Evolutionary conservation across 345 rosid genomes (phyloP).

Genomic region (Salix udensis): DNA sequence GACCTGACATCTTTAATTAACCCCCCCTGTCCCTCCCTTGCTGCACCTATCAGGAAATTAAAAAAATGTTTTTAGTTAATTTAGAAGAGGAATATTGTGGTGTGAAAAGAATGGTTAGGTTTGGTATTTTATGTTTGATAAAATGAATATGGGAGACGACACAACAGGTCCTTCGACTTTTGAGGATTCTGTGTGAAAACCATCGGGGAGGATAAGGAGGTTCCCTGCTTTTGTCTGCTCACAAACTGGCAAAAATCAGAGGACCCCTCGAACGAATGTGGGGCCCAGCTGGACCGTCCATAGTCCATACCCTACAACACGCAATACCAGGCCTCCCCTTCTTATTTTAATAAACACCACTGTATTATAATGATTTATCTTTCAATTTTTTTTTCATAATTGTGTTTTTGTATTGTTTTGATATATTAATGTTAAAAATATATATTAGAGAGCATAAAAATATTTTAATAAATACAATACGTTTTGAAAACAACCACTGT

Average conservation of each 20-base stretch:
- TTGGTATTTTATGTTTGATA: conserved; percentile 12
- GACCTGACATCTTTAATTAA: not conserved
- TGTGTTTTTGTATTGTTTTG: too few relatives aligned
- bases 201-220: conserved; percentile 42
- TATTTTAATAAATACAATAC: too few relatives aligned
- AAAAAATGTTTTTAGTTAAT: not conserved
- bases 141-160: conserved; percentile 2
- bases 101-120: not conserved
- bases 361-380: too few relatives aligned
- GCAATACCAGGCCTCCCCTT: conserved; percentile 23
- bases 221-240: conserved; percentile 56
- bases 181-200: conserved; percentile 68
- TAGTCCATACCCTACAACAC: conserved; percentile 35
- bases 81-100: not conserved
- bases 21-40: conserved; percentile 22
- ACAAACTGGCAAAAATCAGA: conserved; percentile 38
- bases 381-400: too few relatives aligned
- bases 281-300: conserved; percentile 37
- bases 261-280: conserved; percentile 25
- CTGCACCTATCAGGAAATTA: not conserved
- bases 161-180: conserved; percentile 28
- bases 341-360: conserved; percentile 3
- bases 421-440: too few relatives aligned
- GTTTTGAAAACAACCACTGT: too few relatives aligned
- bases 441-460: too few relatives aligned